phyloP scores from a whole-genome alignment of 768 basidiomycete genomes.

The Russula dissimulans region DNA sequence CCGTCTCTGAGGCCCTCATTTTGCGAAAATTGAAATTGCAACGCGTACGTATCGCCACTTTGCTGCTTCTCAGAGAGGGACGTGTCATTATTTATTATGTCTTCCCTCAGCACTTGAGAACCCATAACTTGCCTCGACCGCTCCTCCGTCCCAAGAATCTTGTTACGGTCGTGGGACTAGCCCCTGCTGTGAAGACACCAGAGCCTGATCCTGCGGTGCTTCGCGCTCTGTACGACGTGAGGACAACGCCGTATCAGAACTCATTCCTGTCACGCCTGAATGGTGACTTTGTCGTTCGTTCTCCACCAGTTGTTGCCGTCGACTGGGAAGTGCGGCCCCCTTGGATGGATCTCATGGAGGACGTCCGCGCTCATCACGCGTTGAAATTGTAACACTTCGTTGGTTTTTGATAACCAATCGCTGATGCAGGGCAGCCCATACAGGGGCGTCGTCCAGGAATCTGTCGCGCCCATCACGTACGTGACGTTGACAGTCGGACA shows the following conservation, averaged over 20 bases:
- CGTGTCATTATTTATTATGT: not conserved
- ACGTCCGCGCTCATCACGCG: slow-evolving; percentile 56
- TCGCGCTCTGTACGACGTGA: slow-evolving; percentile 45
- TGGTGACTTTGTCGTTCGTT: slow-evolving; percentile 29
- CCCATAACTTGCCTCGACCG: slow-evolving; percentile 13
- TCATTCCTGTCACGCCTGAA: slow-evolving; percentile 62
- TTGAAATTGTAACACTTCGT: slow-evolving; percentile 42
- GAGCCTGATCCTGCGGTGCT: slow-evolving; percentile 30
- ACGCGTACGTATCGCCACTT: not conserved
- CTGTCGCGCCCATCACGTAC: slow-evolving; percentile 51
- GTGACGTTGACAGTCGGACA: slow-evolving; percentile 49
- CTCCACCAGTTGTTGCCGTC: slow-evolving; percentile 39
- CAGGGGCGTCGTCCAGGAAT: slow-evolving; percentile 35
- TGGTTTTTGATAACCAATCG: not conserved
- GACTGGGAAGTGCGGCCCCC: slow-evolving; percentile 68
- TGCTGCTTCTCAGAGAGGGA: not conserved
- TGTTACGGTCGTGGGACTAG: slow-evolving; percentile 30
- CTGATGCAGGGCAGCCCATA: slow-evolving; percentile 39
- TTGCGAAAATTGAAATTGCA: slow-evolving; percentile 20
- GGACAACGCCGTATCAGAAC: slow-evolving; percentile 51
- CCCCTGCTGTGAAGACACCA: slow-evolving; percentile 23
- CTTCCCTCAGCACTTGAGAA: slow-evolving; percentile 19
- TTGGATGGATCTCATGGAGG: slow-evolving; percentile 70
- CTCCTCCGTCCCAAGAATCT: slow-evolving; percentile 12
- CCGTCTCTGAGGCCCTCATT: slow-evolving; percentile 12